Base-by-base conservation (phyloP, 768 basidiomycete genomes). In the Pleurotus eryngii region DNA sequence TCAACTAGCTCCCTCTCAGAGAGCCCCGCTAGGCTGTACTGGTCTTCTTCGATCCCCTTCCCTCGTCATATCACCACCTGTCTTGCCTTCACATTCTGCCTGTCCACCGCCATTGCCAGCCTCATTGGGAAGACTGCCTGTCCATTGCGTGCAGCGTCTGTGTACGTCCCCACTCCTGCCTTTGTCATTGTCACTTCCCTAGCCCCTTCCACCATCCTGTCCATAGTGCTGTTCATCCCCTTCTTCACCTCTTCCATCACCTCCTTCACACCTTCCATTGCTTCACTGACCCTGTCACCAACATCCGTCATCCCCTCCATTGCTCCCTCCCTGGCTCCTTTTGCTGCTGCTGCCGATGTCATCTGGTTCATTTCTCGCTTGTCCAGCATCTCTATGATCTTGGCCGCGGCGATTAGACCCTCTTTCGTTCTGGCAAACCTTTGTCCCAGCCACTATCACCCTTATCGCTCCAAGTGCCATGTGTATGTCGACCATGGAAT, bases 1-100 rank as follows among this genome's bases (percentile, higher is more conserved):
- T 56, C 57, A 1, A 55, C 39, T 9, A 58, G 27, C 26, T 55
- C 38, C 54, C 30, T 18, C 40, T 55, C 54, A 4, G 54, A 40
- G 5, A 56, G 42, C 55, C 14, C 20, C 14, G 1, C 24, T 17
- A 37, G 3, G 14, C 40, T 38, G 46, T 48, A n/a, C 15, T 24
- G 24, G 3, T 5, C 24, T 5, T 47, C 56, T n/a, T 38, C 26
- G 17, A 45, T n/a, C 5, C 27, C 43, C 4, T 46, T 45, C 3
- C 5, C 18, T 11, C 18, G 11, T 7, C 22, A 4, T 11, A 46
- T 22, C 22, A 46, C n/a, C 3, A 46, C 20, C 20, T 46, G 46
- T n/a, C 46, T 15, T 15, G 15, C 46, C 46, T 20, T n/a, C 15
- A 20, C 12, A 3, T 6, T 22, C 18, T n/a, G 15, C 20, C 20